Evolutionary conservation across 768 basidiomycete genomes (phyloP).

Genomic region (Tricholoma sp.): DNA sequence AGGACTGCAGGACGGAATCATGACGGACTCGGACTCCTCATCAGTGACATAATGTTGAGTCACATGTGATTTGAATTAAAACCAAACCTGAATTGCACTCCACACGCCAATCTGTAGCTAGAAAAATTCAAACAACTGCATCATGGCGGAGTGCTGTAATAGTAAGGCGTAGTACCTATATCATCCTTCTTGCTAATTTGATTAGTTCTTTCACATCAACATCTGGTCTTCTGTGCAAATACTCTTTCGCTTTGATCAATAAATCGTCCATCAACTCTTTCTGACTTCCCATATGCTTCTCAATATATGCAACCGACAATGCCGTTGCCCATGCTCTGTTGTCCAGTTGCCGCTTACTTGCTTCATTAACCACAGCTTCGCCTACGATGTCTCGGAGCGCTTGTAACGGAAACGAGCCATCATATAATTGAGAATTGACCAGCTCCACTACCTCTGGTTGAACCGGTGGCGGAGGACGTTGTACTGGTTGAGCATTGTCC

Average conservation of each 20-base stretch:
- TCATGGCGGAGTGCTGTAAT: too few species aligned
- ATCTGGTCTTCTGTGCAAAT: slow-evolving; percentile 17
- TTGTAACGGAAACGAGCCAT: slow-evolving; percentile 43
- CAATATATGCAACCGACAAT: slow-evolving; percentile 41
- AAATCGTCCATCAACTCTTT: slow-evolving; percentile 39
- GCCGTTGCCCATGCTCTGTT: slow-evolving; percentile 43
- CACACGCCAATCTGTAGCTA: too few species aligned
- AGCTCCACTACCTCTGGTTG: slow-evolving; percentile 28
- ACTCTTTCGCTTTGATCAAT: slow-evolving; percentile 36
- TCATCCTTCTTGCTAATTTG: not conserved
- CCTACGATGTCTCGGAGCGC: slow-evolving; percentile 34
- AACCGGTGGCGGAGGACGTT: slow-evolving; percentile 9
- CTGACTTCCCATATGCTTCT: slow-evolving; percentile 27
- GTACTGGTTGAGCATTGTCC: not conserved
- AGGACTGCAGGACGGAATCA: too few species aligned
- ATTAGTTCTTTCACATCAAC: not conserved
- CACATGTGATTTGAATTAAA: too few species aligned
- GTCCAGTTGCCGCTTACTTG: slow-evolving; percentile 24
- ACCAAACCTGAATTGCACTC: too few species aligned
- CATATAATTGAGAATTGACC: slow-evolving; percentile 33
- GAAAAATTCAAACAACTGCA: too few species aligned
- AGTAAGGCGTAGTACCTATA: not conserved
- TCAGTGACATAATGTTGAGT: too few species aligned
- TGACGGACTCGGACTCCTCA: too few species aligned
- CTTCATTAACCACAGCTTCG: slow-evolving; percentile 23